Evolutionary conservation across 2,329 filamentous ascomycete species (phyloP), one percentile per base, ranked within the genome.

Genomic region (Aspergillus jensenii): DNA sequence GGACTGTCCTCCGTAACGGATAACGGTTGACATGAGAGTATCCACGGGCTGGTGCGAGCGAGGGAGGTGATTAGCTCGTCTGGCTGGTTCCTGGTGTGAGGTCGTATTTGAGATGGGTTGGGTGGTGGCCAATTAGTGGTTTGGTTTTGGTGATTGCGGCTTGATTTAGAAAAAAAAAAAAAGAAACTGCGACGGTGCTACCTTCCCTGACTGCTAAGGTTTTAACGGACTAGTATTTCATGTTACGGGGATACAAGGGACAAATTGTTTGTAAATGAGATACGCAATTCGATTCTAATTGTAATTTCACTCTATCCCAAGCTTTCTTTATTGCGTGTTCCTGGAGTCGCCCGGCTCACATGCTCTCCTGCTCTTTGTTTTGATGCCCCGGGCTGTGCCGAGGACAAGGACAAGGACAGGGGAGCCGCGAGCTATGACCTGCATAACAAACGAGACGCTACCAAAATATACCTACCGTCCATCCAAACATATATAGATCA

Each of bases 1-100:
- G 63, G 63, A 66, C 64, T 43, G 64, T 66, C 64, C 64, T 66
- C 64, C 64, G 64, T 59, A 37, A 45, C 21, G 43, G 43, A 23
- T 45, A 12, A 44, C 15, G 14, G 12, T n/a, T n/a, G 15, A 14
- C 15, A n/a, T 37, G 12, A 14, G 15, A 6, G 12, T 37, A 37
- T 37, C 35, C 35, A 37, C 35, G 35, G 35, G 35, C 35, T 37
- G 14, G 12, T 37, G 15, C 35, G 35, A 37, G 35, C 12, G 15
- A 15, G 27, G 3, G 3, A 31, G 27, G 27, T 31, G 27, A 31
- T 31, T 31, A 31, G 27, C 27, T 31, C 27, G 27, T 31, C 7
- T 31, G 27, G 27, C 27, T 31, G 8, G 27, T 31, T 31, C 35
- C 15, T 37, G 35, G 15, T 15, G 12, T 37, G 15, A n/a, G 35